Percentiles rank a stretch among this genome's conserved stretches.
Conservation (phyloP, 441 rosid genomes). For the Eutrema salsugineum region DNA sequence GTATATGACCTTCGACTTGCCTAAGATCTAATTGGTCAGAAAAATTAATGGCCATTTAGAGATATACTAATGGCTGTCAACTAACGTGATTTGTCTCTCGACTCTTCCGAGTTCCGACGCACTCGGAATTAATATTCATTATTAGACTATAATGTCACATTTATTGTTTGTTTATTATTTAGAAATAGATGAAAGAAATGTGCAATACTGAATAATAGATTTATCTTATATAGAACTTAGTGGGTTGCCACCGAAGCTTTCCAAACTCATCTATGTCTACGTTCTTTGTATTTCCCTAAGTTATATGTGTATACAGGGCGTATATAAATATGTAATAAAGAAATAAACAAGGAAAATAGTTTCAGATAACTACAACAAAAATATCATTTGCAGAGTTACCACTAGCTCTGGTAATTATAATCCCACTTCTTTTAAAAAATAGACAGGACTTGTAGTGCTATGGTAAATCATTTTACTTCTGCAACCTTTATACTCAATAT, state of each 20-base stretch:
- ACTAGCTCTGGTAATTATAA: no score
- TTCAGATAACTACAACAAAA: no score
- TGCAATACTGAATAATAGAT: conserved; percentile 7
- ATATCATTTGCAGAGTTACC: no score
- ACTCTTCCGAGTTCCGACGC: conserved; percentile 22
- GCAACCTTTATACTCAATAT: conserved; percentile 17
- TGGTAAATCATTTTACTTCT: no score
- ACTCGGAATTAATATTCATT: conserved; percentile 18
- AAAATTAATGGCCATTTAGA: conserved; percentile 24
- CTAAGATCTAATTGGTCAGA: conserved; percentile 25
- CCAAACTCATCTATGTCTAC: background rate
- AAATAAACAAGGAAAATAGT: background rate
- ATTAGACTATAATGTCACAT: background rate
- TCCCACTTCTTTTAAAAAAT: no score
- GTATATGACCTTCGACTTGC: conserved; percentile 31
- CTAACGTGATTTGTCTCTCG: conserved; percentile 31
- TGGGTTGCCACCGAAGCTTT: conserved; percentile 24
- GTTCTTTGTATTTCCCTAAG: background rate
- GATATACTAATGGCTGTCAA: conserved; percentile 32
- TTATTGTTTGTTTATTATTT: background rate
- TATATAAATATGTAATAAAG: background rate
- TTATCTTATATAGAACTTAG: background rate
- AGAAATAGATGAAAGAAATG: background rate
- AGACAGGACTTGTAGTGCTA: background rate
- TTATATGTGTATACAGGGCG: background rate